Conservation (phyloP, 2,329 filamentous ascomycete genomes). For the Rutstroemia sp. region DNA sequence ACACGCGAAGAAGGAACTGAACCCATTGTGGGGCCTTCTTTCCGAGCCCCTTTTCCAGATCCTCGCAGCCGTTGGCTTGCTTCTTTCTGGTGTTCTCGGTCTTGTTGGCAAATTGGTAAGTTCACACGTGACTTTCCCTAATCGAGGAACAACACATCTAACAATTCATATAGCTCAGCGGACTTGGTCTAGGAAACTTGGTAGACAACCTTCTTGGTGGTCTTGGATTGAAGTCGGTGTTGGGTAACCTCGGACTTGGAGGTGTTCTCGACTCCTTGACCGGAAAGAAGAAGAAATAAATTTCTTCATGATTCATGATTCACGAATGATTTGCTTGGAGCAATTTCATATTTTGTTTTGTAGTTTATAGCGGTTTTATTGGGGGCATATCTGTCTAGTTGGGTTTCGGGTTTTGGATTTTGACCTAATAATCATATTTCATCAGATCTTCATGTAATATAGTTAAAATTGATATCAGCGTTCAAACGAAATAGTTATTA, state of each 20-base stretch:
- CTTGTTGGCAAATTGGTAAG: constrained; percentile 67
- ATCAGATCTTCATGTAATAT: not conserved
- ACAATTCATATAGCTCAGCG: constrained; percentile 34
- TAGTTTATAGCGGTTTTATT: constrained; percentile 2
- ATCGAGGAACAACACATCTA: not conserved
- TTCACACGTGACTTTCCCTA: not conserved
- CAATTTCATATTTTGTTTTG: constrained; percentile 4
- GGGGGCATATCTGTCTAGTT: not conserved
- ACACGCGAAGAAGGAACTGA: constrained; percentile 89
- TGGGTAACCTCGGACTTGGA: constrained; percentile 64
- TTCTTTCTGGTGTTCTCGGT: constrained; percentile 76
- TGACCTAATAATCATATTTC: too few species aligned
- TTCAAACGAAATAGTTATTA: too few species aligned
- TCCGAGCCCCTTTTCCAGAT: constrained; percentile 85
- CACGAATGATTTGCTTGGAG: not conserved
- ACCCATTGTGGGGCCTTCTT: constrained; percentile 78
- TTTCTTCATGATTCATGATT: not conserved
- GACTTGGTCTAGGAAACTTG: constrained; percentile 73
- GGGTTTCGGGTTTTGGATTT: not conserved
- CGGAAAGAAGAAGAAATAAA: constrained; percentile 36
- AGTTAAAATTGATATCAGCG: not conserved
- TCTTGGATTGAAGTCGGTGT: constrained; percentile 66
- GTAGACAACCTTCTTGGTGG: constrained; percentile 74
- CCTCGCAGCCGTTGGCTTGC: constrained; percentile 75
- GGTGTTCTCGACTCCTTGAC: constrained; percentile 35